These are phyloP conservation scores for Dendrobium nobile DNA, from an alignment of 106 monocot species.

Conservation along the genomic window DNA sequence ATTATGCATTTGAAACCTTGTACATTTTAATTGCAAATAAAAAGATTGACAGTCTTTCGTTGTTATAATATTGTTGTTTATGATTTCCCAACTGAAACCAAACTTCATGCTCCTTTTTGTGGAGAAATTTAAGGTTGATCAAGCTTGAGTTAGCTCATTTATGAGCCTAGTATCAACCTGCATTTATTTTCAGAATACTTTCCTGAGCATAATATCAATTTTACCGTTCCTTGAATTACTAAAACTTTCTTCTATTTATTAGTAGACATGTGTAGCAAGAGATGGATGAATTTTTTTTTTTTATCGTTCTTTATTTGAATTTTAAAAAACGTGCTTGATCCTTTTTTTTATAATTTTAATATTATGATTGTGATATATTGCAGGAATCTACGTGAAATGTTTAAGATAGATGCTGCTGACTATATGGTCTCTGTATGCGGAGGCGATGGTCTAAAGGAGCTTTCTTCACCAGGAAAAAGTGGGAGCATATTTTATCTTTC, in stretches of 20 bases:
- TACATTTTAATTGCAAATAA: no score
- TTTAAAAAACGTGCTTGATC: neutral
- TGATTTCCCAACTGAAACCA: neutral
- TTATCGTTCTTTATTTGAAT: neutral
- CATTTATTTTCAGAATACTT: neutral
- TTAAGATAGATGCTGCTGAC: slow-evolving; percentile 94
- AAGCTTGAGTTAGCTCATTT: neutral
- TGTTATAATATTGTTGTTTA: neutral
- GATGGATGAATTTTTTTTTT: neutral
- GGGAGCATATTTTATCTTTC: slow-evolving; percentile 98
- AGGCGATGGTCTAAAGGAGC: slow-evolving; percentile 72
- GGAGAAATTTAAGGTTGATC: no score
- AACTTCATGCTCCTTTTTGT: no score
- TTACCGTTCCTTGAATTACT: neutral
- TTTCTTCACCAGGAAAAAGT: slow-evolving; percentile 99
- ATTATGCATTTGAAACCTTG: neutral
- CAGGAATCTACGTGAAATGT: slow-evolving; percentile 98
- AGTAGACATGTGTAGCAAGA: neutral
- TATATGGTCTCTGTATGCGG: slow-evolving; percentile 99
- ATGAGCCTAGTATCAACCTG: neutral
- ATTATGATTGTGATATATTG: slow-evolving; percentile 6
- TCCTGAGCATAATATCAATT: neutral
- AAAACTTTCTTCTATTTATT: neutral
- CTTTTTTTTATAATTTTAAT: neutral
- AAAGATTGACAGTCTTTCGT: neutral